Evolutionary conservation across 257 asterid genomes (phyloP).

Genomic region (Solanum peruvianum): DNA sequence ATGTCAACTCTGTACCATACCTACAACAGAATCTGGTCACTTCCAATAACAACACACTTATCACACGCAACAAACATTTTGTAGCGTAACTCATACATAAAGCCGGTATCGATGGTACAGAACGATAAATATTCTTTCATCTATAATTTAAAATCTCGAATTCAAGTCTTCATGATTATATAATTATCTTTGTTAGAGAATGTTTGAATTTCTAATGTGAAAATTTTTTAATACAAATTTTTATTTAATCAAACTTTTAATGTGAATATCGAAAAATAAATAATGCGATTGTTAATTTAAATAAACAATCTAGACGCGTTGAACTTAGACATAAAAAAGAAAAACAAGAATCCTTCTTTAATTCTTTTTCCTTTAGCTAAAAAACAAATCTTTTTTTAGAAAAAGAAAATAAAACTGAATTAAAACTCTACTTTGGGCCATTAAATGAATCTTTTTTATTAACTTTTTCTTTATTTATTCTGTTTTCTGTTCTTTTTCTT

Average conservation of each 20-base stretch:
- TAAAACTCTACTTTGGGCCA: not conserved
- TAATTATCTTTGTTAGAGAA: too few species aligned
- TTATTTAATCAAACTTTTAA: rapidly evolving
- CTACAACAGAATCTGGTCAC: not conserved
- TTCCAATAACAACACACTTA: not conserved
- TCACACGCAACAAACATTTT: not conserved
- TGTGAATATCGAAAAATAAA: not conserved
- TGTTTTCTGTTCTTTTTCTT: not conserved
- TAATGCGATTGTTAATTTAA: not conserved
- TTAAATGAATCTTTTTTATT: not conserved
- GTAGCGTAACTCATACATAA: not conserved
- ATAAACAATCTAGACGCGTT: not conserved
- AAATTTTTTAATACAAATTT: rapidly evolving
- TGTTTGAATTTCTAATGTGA: rapidly evolving
- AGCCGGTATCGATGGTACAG: not conserved
- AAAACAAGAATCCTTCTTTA: not conserved
- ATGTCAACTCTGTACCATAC: not conserved
- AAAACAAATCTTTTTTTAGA: not conserved
- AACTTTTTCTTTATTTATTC: not conserved
- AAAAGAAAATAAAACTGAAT: not conserved
- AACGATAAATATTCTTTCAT: rapidly evolving
- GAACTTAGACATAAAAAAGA: not conserved
- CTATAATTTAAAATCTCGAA: too few species aligned
- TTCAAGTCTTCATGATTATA: too few species aligned
- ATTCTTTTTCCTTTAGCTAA: not conserved